Evolutionary conservation across 768 basidiomycete species (phyloP), one percentile per base, ranked within the genome.

Genomic region (Naganishia onofrii): DNA sequence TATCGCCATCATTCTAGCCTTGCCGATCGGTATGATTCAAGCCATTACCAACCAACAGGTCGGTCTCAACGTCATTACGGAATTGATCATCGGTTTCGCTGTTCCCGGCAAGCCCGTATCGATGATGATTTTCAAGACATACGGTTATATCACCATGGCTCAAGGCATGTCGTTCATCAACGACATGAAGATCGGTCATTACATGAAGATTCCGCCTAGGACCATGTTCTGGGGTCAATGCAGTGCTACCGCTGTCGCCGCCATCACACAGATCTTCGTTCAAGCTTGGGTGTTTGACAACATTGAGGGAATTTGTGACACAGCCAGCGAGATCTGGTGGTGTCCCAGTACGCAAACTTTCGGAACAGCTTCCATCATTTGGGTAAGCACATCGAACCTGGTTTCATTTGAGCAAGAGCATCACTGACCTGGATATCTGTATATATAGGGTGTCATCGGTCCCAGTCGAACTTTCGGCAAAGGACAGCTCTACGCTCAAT

Each of bases 41-140:
- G 81, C 81, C 28, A 77, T 80, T 68, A 77, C 76, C 32, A 81
- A 81, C 66, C 80, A 79, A 12, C 76, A 75, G 2, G 78, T 82
- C 31, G 81, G 81, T 0, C 71, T 82, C 74, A 82, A 82, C 64
- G 81, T 82, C 34, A 42, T 82, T 34, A 82, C 80, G 3, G 81
- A 82, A 57, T 80, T 82, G 79, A 76, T 80, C 7, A 77, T 77
- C 28, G 79, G 79, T n/a, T 70, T 80, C 9, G 64, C 78, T 48
- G 76, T 79, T 75, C 79, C 79, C 26, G 77, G 77, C 2, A 80
- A 80, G 67, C 79, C 79, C 0, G 78, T 80, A 52, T 76, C 75
- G 29, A 80, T 78, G 46, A 76, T 79, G 10, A 76, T 77, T 1
- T 78, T 81, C 74, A 78, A 78, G 55, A 76, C 77, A 56, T 67